A percentile compares a stretch with the other conserved stretches of the same genome.
Conservation (phyloP, 257 asterid species). For the Lavandula angustifolia region DNA sequence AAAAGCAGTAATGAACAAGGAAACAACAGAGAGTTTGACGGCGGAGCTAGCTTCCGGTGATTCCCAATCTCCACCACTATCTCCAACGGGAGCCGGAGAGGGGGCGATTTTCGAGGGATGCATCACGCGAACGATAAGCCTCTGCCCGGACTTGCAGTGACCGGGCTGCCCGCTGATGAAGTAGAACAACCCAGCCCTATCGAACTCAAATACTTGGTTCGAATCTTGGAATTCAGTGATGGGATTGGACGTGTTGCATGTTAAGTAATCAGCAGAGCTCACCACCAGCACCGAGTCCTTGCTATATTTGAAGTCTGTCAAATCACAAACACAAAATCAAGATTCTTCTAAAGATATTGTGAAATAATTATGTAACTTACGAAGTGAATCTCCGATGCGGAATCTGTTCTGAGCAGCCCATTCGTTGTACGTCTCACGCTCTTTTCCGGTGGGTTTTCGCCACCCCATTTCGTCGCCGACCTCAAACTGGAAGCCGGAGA, state of each 20-base stretch:
- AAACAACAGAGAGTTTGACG: slow-evolving; percentile 31
- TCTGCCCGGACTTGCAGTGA: slow-evolving; percentile 64
- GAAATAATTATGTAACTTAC: slow-evolving; percentile 35
- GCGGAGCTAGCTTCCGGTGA: slow-evolving; percentile 39
- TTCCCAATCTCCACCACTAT: slow-evolving; percentile 32
- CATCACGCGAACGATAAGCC: slow-evolving; percentile 60
- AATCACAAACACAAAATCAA: slow-evolving; percentile 7
- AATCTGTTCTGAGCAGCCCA: slow-evolving; percentile 73
- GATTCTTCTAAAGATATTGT: not conserved
- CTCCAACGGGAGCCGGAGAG: slow-evolving; percentile 29
- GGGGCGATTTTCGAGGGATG: slow-evolving; percentile 51
- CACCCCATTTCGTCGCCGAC: slow-evolving; percentile 62
- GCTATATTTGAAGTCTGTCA: slow-evolving; percentile 68
- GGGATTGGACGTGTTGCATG: slow-evolving; percentile 55
- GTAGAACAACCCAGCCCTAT: slow-evolving; percentile 55
- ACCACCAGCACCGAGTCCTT: slow-evolving; percentile 67
- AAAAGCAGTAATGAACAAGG: slow-evolving; percentile 38
- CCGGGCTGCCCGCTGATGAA: slow-evolving; percentile 66
- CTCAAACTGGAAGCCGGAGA: slow-evolving; percentile 48
- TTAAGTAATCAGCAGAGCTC: slow-evolving; percentile 44
- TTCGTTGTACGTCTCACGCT: slow-evolving; percentile 55
- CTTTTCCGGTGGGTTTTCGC: slow-evolving; percentile 59
- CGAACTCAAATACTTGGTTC: slow-evolving; percentile 48
- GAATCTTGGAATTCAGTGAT: slow-evolving; percentile 57
- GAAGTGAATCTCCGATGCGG: slow-evolving; percentile 59